Conservation (phyloP, 73 alveolate genomes). For the Vitrella brassicaformis region DNA sequence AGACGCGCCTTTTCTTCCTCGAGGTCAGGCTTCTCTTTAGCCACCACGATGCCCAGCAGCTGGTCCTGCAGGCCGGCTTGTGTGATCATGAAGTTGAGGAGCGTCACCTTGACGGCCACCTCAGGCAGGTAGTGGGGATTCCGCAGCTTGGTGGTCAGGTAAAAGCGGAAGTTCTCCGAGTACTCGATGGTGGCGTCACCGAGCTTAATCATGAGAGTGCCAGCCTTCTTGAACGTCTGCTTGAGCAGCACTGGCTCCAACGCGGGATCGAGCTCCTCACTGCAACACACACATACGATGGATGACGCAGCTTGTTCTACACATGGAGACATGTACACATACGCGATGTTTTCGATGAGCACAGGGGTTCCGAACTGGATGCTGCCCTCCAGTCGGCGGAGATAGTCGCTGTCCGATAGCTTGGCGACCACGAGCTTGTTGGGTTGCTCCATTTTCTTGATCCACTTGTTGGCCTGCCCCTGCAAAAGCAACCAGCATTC, state of each 20-base stretch:
- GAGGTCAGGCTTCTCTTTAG: conserved; percentile 96
- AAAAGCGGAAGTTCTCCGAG: conserved; percentile 74
- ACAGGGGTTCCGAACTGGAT: conserved; percentile 75
- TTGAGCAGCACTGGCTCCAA: conserved; percentile 84
- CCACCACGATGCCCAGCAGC: conserved; percentile 86
- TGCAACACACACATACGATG: too few species aligned
- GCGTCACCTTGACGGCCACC: conserved; percentile 56
- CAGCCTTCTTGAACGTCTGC: conserved; percentile 84
- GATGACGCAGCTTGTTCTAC: too few species aligned
- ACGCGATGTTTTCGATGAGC: conserved; percentile 73
- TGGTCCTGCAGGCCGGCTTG: conserved; percentile 69
- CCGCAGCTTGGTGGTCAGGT: conserved; percentile 70
- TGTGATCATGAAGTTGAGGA: conserved; percentile 73
- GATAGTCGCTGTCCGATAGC: conserved; percentile 54
- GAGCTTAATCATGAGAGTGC: conserved; percentile 56
- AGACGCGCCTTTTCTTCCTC: conserved; percentile 91
- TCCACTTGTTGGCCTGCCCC: conserved; percentile 67
- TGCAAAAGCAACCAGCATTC: background rate
- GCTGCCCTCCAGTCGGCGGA: conserved; percentile 45
- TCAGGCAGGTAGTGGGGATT: conserved; percentile 84
- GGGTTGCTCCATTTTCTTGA: conserved; percentile 58
- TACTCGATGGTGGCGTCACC: conserved; percentile 73
- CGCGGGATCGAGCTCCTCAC: conserved; percentile 73
- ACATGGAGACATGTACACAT: too few species aligned
- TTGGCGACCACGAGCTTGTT: conserved; percentile 49